Conservation (phyloP, 768 basidiomycete species). For the Tulasnella sp. region DNA sequence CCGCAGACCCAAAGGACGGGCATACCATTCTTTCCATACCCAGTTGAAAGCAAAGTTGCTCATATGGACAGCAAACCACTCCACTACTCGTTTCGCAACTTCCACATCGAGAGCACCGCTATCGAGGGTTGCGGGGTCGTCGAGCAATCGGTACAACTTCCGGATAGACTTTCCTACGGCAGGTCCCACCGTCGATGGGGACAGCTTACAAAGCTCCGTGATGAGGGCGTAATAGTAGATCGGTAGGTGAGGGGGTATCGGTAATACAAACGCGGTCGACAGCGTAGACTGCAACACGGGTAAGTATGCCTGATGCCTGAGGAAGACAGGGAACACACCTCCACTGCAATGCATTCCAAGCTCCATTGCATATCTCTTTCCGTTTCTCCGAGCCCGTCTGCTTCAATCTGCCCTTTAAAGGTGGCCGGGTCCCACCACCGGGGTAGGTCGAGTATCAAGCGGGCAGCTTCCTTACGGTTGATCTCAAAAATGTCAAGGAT, state of each 20-base stretch:
- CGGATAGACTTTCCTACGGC: constrained; percentile 93
- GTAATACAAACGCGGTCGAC: constrained; percentile 59
- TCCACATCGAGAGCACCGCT: constrained; percentile 83
- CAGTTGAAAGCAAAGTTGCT: constrained; percentile 96
- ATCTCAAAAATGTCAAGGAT: constrained; percentile 83
- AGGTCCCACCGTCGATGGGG: constrained; percentile 83
- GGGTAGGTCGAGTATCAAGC: constrained; percentile 72
- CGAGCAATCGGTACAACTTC: constrained; percentile 65
- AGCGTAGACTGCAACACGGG: constrained; percentile 49
- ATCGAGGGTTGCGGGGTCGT: constrained; percentile 79
- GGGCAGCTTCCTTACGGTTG: constrained; percentile 89
- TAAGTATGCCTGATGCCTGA: neutral
- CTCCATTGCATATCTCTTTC: constrained; percentile 63
- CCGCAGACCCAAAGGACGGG: constrained; percentile 10
- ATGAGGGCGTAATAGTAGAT: constrained; percentile 82
- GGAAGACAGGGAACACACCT: constrained; percentile 36
- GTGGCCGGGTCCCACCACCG: constrained; percentile 74
- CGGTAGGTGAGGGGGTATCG: constrained; percentile 60
- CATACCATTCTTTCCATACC: constrained; percentile 99
- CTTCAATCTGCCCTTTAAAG: constrained; percentile 67
- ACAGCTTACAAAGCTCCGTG: constrained; percentile 89
- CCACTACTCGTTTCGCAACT: constrained; percentile 64
- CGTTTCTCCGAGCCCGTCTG: constrained; percentile 40
- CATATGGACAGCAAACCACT: constrained; percentile 95
- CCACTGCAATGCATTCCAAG: constrained; percentile 76